Percentiles rank a stretch among this genome's conserved stretches.
Conservation (phyloP, 2,329 filamentous ascomycete genomes). For the Phaeoacremonium minimum region DNA sequence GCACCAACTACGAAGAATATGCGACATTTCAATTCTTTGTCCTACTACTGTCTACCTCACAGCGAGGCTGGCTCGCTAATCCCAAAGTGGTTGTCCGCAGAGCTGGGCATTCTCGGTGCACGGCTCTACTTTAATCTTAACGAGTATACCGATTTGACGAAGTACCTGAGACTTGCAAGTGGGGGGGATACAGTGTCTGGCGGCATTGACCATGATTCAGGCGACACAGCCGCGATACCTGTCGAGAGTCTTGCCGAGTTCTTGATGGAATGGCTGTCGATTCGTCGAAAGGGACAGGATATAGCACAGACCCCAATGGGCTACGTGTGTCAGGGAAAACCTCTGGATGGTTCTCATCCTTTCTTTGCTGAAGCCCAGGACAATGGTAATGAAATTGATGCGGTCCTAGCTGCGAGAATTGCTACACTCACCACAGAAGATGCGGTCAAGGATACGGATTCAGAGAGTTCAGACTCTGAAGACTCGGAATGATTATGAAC, state of each 20-base stretch:
- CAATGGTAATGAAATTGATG: too few species aligned
- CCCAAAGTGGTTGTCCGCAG: slow-evolving; percentile 49
- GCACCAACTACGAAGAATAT: slow-evolving; percentile 57
- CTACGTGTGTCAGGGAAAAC: slow-evolving; percentile 47
- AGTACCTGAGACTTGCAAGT: slow-evolving; percentile 23
- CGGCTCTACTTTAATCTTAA: slow-evolving; percentile 53
- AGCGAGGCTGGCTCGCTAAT: slow-evolving; percentile 32
- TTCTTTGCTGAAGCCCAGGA: too few species aligned
- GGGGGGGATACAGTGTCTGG: not conserved
- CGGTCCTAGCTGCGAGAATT: too few species aligned
- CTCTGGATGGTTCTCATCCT: slow-evolving; percentile 38
- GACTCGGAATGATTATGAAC: too few species aligned
- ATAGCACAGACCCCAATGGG: slow-evolving; percentile 57
- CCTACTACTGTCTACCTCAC: slow-evolving; percentile 46
- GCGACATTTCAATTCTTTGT: slow-evolving; percentile 51
- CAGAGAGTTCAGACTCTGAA: too few species aligned
- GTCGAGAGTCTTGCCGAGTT: slow-evolving; percentile 29
- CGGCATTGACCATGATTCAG: too few species aligned
- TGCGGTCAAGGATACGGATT: too few species aligned
- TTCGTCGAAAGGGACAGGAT: slow-evolving; percentile 51
- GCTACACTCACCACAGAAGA: too few species aligned
- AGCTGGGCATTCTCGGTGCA: slow-evolving; percentile 58
- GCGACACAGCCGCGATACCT: slow-evolving; percentile 21
- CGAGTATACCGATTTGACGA: slow-evolving; percentile 33
- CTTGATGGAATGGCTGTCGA: slow-evolving; percentile 52